Evolutionary conservation across 148 eudicot species (phyloP), one percentile per base, ranked within the genome.

Genomic region (Amaranthus cruentus): DNA sequence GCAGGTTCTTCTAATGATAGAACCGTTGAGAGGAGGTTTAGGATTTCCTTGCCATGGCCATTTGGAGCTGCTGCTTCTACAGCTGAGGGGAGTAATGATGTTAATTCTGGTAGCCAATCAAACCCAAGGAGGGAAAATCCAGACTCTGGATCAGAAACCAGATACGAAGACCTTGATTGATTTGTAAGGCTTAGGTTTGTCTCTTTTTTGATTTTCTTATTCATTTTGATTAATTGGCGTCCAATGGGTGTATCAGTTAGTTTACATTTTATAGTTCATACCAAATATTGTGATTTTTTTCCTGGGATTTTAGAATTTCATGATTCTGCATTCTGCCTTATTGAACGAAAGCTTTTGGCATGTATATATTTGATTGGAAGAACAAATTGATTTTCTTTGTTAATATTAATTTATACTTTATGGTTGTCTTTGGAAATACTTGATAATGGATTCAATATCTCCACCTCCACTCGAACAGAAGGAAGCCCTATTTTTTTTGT

Each of bases 1-100:
- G 84, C 51, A 15, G 77, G 58, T 79, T 60, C 77, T 3, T 81
- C 64, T 52, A 76, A 76, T 13, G 79, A 84, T 15, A 72, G 81
- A 44, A 74, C 78, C 0, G 77, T 77, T 48, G 89, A 89, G 77
- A 85, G 93, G 81, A 81, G 87, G 83, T 82, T 89, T 81, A 82
- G 83, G 73, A 87, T 89, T 68, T 77, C 90, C 0, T 80, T 90
- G 70, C 96, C 96, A 0, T 93, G 90, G 96, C 87, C 86, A 2
- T 87, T 88, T 56, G 81, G 80, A 69, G 76, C 73, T 44, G 55
- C 77, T 66, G 82, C 77, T 6, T 66, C 88, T 4, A 54, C 84
- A 15, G 85, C 83, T 4, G 91, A 77, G 73, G 76, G 82, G 9
- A 85, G 88, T 78, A 76, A 76, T 73, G 71, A 83, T 54, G 79